phyloP scores from a whole-genome alignment of 1,284 basidiomycete genomes.

The Grifola frondosa region DNA sequence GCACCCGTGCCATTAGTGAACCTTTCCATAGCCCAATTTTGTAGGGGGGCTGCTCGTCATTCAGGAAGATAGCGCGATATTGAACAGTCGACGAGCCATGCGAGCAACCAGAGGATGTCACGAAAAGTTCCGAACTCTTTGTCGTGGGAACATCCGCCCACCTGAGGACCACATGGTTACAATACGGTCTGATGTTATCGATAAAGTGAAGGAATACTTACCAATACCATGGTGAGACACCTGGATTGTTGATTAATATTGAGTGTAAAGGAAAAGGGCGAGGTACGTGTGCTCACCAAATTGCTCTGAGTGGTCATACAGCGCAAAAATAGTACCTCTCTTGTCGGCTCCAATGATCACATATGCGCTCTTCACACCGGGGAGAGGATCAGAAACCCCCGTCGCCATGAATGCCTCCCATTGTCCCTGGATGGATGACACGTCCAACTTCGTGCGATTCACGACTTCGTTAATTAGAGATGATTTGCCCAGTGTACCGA shows the following conservation, averaged over 20 bases:
- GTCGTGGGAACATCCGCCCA: constrained; percentile 70
- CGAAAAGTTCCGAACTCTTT: constrained; percentile 48
- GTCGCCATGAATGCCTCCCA: constrained; percentile 63
- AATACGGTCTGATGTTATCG: neutral
- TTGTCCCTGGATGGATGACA: constrained; percentile 55
- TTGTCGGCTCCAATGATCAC: constrained; percentile 69
- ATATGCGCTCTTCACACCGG: constrained; percentile 58
- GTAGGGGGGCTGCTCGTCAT: constrained; percentile 37
- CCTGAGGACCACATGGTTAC: constrained; percentile 33
- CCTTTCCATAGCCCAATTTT: constrained; percentile 61
- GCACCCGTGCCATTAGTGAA: constrained; percentile 66
- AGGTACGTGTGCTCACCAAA: constrained; percentile 45
- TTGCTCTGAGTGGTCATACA: constrained; percentile 74
- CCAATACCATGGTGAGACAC: constrained; percentile 68
- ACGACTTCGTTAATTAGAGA: constrained; percentile 57
- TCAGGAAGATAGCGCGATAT: constrained; percentile 66
- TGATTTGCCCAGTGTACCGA: constrained; percentile 67
- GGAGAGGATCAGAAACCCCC: constrained; percentile 55
- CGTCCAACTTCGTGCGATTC: constrained; percentile 51
- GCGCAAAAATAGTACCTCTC: constrained; percentile 63
- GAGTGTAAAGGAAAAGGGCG: neutral
- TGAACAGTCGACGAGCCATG: constrained; percentile 71
- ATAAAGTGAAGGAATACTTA: constrained; percentile 27
- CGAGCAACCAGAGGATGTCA: constrained; percentile 50
- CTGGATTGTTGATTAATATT: constrained; percentile 26